phyloP scores from a whole-genome alignment of 164 flowering plant genomes.

The Buxus sempervirens region DNA sequence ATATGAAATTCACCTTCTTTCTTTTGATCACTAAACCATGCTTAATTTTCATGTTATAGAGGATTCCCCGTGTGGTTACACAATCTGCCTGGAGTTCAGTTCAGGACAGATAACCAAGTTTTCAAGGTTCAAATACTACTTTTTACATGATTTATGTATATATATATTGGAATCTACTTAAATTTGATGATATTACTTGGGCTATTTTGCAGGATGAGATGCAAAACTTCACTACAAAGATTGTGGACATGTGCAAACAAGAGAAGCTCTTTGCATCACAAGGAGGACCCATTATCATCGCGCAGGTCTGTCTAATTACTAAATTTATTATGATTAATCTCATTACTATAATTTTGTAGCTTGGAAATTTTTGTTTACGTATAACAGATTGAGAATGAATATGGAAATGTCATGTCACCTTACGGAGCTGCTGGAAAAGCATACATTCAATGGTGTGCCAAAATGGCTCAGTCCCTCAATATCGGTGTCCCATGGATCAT shows the following conservation, averaged over 20 bases:
- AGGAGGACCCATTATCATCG: conserved; percentile 56
- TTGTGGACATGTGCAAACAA: conserved; percentile 45
- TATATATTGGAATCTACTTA: not conserved
- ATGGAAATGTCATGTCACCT: conserved; percentile 34
- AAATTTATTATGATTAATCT: too few relatives aligned
- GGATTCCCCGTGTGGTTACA: conserved; percentile 68
- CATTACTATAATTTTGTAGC: not conserved
- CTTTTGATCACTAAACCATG: not conserved
- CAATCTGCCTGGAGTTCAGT: conserved; percentile 41
- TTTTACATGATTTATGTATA: not conserved
- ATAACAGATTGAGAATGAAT: conserved; percentile 59
- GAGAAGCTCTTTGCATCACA: conserved; percentile 55
- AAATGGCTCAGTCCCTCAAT: conserved; percentile 43
- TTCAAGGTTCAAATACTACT: conserved; percentile 32
- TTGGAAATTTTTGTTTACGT: not conserved
- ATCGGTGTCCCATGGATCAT: conserved; percentile 68
- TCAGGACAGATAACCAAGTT: conserved; percentile 38
- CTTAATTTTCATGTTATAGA: conserved; percentile 16
- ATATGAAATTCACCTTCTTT: not conserved
- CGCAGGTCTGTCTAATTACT: conserved; percentile 28
- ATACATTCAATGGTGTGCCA: conserved; percentile 55
- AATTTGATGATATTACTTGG: too few relatives aligned
- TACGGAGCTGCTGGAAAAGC: conserved; percentile 60
- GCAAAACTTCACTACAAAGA: conserved; percentile 48
- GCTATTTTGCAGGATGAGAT: conserved; percentile 39